Evolutionary conservation across 2,329 filamentous ascomycete genomes (phyloP).

Genomic region (Alternaria incomplexa): DNA sequence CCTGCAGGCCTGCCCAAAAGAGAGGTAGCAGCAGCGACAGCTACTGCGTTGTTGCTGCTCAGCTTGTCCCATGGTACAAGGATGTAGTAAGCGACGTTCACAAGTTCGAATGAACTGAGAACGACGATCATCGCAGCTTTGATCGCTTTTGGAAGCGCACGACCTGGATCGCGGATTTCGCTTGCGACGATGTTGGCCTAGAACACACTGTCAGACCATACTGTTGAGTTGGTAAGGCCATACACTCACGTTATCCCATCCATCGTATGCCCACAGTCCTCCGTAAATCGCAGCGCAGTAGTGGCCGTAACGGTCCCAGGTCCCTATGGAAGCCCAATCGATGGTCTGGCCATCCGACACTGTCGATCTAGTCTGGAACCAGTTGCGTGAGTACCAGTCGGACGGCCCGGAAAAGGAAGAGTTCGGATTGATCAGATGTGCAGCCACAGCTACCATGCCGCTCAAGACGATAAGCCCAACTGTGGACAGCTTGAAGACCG

Average conservation of each 20-base stretch:
- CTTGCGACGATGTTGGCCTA: conserved; percentile 50
- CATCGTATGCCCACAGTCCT: conserved; percentile 69
- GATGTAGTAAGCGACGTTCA: conserved; percentile 68
- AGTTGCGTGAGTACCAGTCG: conserved; percentile 54
- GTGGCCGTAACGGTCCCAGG: conserved; percentile 67
- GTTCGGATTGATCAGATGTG: conserved; percentile 34
- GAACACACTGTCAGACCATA: not conserved
- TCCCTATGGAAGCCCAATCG: conserved; percentile 50
- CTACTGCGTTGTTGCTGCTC: conserved; percentile 66
- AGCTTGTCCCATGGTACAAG: conserved; percentile 66
- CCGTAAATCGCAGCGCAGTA: conserved; percentile 67
- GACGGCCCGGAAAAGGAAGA: conserved; percentile 37
- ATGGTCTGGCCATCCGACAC: conserved; percentile 52
- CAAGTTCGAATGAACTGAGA: conserved; percentile 64
- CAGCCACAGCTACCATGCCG: conserved; percentile 38
- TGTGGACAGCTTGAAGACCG: conserved; percentile 47
- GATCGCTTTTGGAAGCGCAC: conserved; percentile 63
- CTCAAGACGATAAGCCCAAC: conserved; percentile 41
- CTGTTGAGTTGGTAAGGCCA: not conserved
- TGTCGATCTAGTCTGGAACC: conserved; percentile 62
- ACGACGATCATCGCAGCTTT: conserved; percentile 67
- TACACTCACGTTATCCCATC: conserved; percentile 67
- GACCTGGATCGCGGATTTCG: conserved; percentile 44
- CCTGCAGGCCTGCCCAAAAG: conserved; percentile 63
- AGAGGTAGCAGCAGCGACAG: conserved; percentile 58